Conservation (phyloP, 1,139 yeast species). For the Pichia sp. region DNA sequence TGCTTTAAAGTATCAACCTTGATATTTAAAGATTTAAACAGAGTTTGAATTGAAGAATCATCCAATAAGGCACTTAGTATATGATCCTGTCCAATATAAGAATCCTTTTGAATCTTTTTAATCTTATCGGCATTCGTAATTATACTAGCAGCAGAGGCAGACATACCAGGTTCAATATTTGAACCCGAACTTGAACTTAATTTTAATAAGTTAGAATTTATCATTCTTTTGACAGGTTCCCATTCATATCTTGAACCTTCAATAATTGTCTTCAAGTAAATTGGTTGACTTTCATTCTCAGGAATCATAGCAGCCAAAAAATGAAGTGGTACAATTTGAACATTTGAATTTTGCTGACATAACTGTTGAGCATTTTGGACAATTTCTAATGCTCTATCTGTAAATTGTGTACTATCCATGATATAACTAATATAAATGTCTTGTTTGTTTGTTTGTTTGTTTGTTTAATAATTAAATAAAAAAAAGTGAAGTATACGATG, state of each 20-base stretch:
- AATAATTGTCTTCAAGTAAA: conserved; percentile 74
- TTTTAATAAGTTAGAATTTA: conserved; percentile 75
- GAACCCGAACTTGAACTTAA: conserved; percentile 87
- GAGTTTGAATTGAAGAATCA: conserved; percentile 59
- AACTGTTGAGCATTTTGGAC: conserved; percentile 73
- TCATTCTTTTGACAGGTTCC: conserved; percentile 68
- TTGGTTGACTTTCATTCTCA: conserved; percentile 41
- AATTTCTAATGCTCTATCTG: conserved; percentile 86
- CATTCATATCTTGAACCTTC: conserved; percentile 90
- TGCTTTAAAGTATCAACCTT: conserved; percentile 67
- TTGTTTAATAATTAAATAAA: not conserved
- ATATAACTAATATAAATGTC: no score
- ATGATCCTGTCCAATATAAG: conserved; percentile 92
- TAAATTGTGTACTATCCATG: conserved; percentile 59
- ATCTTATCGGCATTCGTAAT: conserved; percentile 43
- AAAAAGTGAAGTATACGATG: not conserved
- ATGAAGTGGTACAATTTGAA: conserved; percentile 81
- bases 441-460: no score
- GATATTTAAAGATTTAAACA: conserved; percentile 70
- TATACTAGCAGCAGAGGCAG: conserved; percentile 27
- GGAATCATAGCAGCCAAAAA: conserved; percentile 88
- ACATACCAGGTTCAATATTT: conserved; percentile 27
- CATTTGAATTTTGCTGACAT: conserved; percentile 78
- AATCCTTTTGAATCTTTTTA: conserved; percentile 82
- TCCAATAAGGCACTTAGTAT: conserved; percentile 77